A percentile compares a stretch with the other conserved stretches of the same genome.
Conservation (phyloP, 2,329 filamentous ascomycete species). For the Penicillium capsulatum region DNA sequence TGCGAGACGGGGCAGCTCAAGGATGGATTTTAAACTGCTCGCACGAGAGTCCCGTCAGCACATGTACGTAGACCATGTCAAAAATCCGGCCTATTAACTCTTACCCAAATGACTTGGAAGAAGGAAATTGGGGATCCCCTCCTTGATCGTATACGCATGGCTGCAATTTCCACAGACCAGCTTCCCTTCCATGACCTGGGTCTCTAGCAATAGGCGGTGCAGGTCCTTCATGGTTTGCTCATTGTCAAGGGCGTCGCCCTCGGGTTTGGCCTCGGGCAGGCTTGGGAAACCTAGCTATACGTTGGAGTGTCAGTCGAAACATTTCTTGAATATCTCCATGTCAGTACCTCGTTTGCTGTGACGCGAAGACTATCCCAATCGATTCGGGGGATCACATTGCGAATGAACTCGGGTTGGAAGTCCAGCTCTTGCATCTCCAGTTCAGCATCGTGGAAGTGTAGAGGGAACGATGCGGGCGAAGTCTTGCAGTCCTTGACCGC, state of each 20-base stretch:
- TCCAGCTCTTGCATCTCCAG: slow-evolving; percentile 80
- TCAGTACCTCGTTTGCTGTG: slow-evolving; percentile 62
- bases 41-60: too few species aligned
- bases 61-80: too few species aligned
- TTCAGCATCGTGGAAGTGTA: slow-evolving; percentile 89
- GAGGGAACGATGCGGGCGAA: slow-evolving; percentile 72
- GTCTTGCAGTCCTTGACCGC: slow-evolving; percentile 92
- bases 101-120: slow-evolving; percentile 79
- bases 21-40: too few species aligned
- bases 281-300: slow-evolving; percentile 71
- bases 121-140: slow-evolving; percentile 95
- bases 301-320: neutral
- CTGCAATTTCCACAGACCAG: slow-evolving; percentile 87
- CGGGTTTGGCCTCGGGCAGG: slow-evolving; percentile 62
- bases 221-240: slow-evolving; percentile 71
- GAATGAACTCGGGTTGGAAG: slow-evolving; percentile 72
- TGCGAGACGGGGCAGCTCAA: too few species aligned
- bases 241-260: slow-evolving; percentile 59
- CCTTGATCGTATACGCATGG: slow-evolving; percentile 89
- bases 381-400: slow-evolving; percentile 79
- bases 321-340: neutral
- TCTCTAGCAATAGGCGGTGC: slow-evolving; percentile 80
- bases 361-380: slow-evolving; percentile 79
- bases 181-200: slow-evolving; percentile 81
- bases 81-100: slow-evolving; percentile 6